These are phyloP conservation scores for Chaetomium cochliodes DNA, from an alignment of 495 filamentous ascomycete species.

Conservation along the genomic window DNA sequence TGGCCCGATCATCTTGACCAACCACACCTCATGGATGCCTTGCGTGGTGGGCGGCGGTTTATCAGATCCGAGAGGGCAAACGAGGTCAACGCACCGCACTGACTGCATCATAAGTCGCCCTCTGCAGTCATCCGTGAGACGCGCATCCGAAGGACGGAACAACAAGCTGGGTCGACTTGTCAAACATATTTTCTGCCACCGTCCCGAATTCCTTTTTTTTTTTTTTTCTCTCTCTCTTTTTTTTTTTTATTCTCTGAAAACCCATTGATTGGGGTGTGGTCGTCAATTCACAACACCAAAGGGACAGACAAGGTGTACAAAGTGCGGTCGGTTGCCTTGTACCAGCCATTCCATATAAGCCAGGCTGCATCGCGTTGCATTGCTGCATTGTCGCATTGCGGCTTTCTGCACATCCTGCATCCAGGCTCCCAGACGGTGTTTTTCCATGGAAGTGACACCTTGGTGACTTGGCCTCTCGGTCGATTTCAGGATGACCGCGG, in stretches of 20 bases:
- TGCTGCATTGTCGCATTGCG: not conserved
- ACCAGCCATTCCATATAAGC: constrained; percentile 3
- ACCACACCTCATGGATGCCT: not conserved
- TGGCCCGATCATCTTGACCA: not conserved
- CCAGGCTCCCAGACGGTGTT: not conserved
- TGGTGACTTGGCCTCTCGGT: too few species aligned
- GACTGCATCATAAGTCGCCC: too few species aligned
- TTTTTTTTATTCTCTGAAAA: too few species aligned
- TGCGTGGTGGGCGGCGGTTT: not conserved
- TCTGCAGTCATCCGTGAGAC: too few species aligned
- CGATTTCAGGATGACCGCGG: not conserved
- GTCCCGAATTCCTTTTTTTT: too few species aligned
- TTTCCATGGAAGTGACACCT: not conserved
- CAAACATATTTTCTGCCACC: too few species aligned
- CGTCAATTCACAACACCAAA: too few species aligned
- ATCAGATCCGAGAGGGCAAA: not conserved
- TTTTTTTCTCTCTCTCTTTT: too few species aligned
- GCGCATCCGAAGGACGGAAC: too few species aligned
- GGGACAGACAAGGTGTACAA: not conserved
- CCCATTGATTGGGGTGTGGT: too few species aligned
- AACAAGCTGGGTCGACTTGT: too few species aligned
- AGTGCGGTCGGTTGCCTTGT: not conserved
- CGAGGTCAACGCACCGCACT: too few species aligned
- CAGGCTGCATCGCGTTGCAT: constrained; percentile 14
- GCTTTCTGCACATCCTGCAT: constrained; percentile 7